Conservation (phyloP, 2,329 filamentous ascomycete species). For the Apiospora marii region DNA sequence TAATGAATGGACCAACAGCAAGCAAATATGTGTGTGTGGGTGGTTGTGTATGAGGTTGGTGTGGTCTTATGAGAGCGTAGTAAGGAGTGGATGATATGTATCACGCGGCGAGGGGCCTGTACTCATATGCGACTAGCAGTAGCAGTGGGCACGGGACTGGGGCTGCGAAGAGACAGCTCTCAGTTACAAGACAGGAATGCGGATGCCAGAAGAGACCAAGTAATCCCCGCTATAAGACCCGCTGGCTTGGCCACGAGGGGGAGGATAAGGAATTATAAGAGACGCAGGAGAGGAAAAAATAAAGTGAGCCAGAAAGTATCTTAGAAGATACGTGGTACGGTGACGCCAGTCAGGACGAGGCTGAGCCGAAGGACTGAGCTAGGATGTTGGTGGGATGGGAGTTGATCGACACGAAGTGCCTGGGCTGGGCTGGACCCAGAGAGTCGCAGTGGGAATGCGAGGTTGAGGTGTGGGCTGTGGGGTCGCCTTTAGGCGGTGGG, state of each 20-base stretch:
- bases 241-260: constrained; percentile 18
- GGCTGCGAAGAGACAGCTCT: constrained; percentile 21
- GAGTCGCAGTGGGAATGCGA: constrained; percentile 18
- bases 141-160: constrained; percentile 16
- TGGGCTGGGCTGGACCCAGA: constrained; percentile 26
- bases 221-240: constrained; percentile 19
- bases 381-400: constrained; percentile 14
- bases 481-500: constrained; percentile 18
- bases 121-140: constrained; percentile 20
- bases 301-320: constrained; percentile 6
- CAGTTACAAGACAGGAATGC: constrained; percentile 23
- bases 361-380: constrained; percentile 36
- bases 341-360: constrained; percentile 44
- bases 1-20: constrained; percentile 28
- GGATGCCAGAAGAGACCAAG: constrained; percentile 18
- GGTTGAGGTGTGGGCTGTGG: constrained; percentile 19
- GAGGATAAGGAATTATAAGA: constrained; percentile 33
- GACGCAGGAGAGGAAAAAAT: constrained; percentile 32
- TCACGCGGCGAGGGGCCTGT: constrained; percentile 38
- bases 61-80: constrained; percentile 12
- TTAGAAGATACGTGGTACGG: constrained; percentile 37
- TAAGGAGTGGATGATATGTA: constrained; percentile 32
- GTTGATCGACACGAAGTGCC: constrained; percentile 29
- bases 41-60: constrained; percentile 30
- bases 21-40: constrained; percentile 26